phyloP scores from a whole-genome alignment of 768 basidiomycete genomes.

The Candolleomyces eurysporus region DNA sequence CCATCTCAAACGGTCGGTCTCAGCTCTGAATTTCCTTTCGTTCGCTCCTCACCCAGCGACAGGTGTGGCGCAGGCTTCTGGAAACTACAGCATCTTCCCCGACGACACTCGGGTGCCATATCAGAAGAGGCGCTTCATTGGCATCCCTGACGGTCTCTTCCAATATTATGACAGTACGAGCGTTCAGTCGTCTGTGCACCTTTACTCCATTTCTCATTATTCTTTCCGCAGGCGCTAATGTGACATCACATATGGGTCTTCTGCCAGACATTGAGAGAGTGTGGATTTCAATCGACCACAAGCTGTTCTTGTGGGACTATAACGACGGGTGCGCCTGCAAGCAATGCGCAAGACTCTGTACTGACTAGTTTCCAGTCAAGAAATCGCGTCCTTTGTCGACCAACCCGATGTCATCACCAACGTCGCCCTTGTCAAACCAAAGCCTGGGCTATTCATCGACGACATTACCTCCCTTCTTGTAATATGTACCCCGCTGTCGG shows the following conservation, averaged over 20 bases:
- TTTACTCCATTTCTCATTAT: constrained; percentile 12
- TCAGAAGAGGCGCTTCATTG: constrained; percentile 71
- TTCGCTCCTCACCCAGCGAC: constrained; percentile 12
- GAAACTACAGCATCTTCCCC: constrained; percentile 74
- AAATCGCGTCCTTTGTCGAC: constrained; percentile 89
- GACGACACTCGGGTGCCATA: constrained; percentile 79
- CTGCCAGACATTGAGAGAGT: constrained; percentile 92
- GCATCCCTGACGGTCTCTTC: constrained; percentile 77
- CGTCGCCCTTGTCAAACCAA: constrained; percentile 86
- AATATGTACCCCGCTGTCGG: constrained; percentile 81
- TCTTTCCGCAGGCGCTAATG: constrained; percentile 50
- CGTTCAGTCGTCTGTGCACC: background rate
- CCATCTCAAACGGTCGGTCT: constrained; percentile 56
- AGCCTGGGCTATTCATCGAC: constrained; percentile 85
- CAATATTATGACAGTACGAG: constrained; percentile 73
- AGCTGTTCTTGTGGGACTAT: constrained; percentile 96
- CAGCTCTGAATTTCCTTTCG: background rate
- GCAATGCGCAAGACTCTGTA: background rate
- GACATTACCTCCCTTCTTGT: constrained; percentile 88
- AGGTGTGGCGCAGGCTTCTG: constrained; percentile 70
- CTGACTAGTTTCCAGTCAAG: constrained; percentile 52
- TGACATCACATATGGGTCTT: constrained; percentile 84
- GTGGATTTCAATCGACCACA: constrained; percentile 94
- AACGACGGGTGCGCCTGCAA: constrained; percentile 70
- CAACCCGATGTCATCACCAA: constrained; percentile 87